Evolutionary conservation across 129 eudicot genomes (phyloP), one percentile per base, ranked within the genome.

Genomic region (Escallonia rubra): DNA sequence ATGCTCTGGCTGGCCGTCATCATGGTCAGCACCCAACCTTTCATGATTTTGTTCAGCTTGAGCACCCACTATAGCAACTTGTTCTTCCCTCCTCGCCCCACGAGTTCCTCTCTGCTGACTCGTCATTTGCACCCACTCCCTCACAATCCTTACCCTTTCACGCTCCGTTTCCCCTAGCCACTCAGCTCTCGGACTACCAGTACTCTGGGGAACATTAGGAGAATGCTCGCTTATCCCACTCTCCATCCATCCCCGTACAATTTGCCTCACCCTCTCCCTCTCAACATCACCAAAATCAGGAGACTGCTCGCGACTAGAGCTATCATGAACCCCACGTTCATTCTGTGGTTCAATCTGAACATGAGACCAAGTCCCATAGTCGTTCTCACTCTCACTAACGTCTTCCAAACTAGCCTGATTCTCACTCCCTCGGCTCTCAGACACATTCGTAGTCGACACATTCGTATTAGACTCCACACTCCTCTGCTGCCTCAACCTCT

Each of bases 141-240:
- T 87, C 70, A 87, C 99, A 68, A 86, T 80, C 75, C 99, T 87
- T 71, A 94, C 99, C 79, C 97, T 80, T 73, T 89, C 99, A 54
- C 99, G 90, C 78, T 94, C 99, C 1, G 83, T 89, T 76, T 94
- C 99, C 44, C 99, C 99, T 2, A 94, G 90, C 99, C 97, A 94
- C 67, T 94, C 97, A 10, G 81, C 95, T 82, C 99, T 79, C 59
- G 86, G 90, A 68, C 85, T 75, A 9, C 57, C 75, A 82, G 69
- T 84, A 77, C 87, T 82, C 73, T 72, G 87, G 6, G 78, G 61
- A 61, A 75, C 82, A 72, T 55, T 82, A 41, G 92, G 76, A 11
- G 91, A 65, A 43, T 60, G 90, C 61, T 82, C 96, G 59, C 74
- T 75, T 10, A 82, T 85, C 23, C 97, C 90, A 16, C 83, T 94